Evolutionary conservation across 768 basidiomycete species (phyloP).

Genomic region (Leccinum variicolor): DNA sequence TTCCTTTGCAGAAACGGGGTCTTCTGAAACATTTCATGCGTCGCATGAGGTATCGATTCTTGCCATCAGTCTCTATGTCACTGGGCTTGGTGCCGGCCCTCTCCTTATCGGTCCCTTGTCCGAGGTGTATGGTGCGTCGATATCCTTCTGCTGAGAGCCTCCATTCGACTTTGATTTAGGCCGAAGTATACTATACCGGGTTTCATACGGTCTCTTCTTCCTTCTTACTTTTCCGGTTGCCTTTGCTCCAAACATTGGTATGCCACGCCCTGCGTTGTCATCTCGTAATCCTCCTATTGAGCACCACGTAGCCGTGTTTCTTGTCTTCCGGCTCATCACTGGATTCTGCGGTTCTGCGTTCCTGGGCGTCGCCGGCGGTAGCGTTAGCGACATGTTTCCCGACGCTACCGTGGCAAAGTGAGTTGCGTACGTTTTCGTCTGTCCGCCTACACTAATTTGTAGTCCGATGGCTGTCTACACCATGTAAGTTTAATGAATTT

Average conservation of each 20-base stretch:
- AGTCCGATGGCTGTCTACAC: conserved; percentile 59
- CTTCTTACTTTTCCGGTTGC: conserved; percentile 68
- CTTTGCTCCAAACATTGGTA: conserved; percentile 65
- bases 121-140: conserved; percentile 31
- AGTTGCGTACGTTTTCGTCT: conserved; percentile 18
- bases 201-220: conserved; percentile 60
- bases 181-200: conserved; percentile 57
- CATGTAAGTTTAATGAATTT: conserved; percentile 23
- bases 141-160: not conserved
- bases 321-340: conserved; percentile 58
- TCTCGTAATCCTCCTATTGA: not conserved
- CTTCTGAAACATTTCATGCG: conserved; percentile 51
- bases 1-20: conserved; percentile 58
- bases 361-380: conserved; percentile 60
- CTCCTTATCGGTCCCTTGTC: conserved; percentile 41
- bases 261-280: not conserved
- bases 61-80: conserved; percentile 43
- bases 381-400: conserved; percentile 53
- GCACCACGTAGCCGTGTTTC: conserved; percentile 44
- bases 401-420: conserved; percentile 59
- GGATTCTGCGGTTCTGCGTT: conserved; percentile 58
- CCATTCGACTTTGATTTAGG: conserved; percentile 32
- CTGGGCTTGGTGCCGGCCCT: conserved; percentile 35
- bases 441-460: conserved; percentile 6
- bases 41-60: conserved; percentile 50